Base-by-base conservation (phyloP, 2,329 filamentous ascomycete species). In the Hymenoscyphus scutula region DNA sequence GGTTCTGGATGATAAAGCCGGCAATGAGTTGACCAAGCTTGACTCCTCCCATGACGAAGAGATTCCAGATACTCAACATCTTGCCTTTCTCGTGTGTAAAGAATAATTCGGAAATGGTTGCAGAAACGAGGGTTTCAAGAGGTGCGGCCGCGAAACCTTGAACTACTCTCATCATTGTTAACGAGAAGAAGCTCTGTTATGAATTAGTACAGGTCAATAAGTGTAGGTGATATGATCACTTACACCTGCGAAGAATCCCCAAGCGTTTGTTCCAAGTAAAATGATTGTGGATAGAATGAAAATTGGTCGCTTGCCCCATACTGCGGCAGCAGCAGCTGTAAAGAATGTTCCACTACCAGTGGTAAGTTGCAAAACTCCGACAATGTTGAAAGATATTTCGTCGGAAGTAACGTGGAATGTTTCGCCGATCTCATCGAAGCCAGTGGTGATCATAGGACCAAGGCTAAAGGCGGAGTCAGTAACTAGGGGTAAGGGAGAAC, bases 51-150 rank as follows among this genome's bases (percentile, higher is more conserved):
- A 68, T 69, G 34, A 72, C 64, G 37, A 70, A 71, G 38, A 71
- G 41, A 41, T 71, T 67, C 69, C 66, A 69, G 32, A 70, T 60
- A 62, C 65, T 67, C 61, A 74, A 53, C 72, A 70, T 65, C 67
- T 62, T 27, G 3, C 77, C 79, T 6, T 79, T 76, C 70, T 81
- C 74, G 63, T 80, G 79, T 4, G 80, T 77, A 62, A 77, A 81
- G 67, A 78, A 81, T 30, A 80, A 68, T 58, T 80, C 79, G 5
- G 77, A 77, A 55, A 80, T 77, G 1, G 72, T 74, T 15, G 70
- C 69, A 19, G 67, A 71, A n/a, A 76, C 70, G 30, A 75, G 69
- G 13, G 72, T 73, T 61, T 76, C 73, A 17, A 75, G 70, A 1
- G 70, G 67, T 53, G 71, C 68, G 38, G 66, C 64, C 13, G 67